Percentiles rank a stretch among this genome's conserved stretches.
Evolutionary conservation across 805 yeast genomes (phyloP).

Genomic region (Pichia heedii): DNA sequence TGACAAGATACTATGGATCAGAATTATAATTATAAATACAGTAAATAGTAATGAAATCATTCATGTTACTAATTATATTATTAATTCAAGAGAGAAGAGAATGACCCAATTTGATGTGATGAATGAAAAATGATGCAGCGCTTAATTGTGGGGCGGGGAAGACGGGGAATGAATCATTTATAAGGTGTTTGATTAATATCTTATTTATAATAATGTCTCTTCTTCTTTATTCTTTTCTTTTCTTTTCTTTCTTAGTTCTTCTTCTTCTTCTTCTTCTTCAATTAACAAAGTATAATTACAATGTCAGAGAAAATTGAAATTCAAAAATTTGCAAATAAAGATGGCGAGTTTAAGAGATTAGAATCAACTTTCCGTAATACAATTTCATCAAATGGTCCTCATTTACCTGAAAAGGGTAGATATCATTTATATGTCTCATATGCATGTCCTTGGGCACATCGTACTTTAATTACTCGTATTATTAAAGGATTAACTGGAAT

Average conservation of each 20-base stretch:
- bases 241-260: too few species aligned
- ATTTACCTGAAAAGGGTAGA: conserved; percentile 69
- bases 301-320: conserved; percentile 28
- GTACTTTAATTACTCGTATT: conserved; percentile 63
- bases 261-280: background rate
- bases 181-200: too few species aligned
- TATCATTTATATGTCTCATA: conserved; percentile 80
- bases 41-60: too few species aligned
- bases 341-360: conserved; percentile 50
- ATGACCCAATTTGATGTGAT: too few species aligned
- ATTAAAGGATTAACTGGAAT: conserved; percentile 64
- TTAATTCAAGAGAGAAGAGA: too few species aligned
- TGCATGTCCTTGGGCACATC: conserved; percentile 97
- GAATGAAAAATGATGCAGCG: too few species aligned
- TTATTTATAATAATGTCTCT: background rate
- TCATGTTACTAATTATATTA: too few species aligned
- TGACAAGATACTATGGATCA: too few species aligned
- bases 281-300: background rate
- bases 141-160: too few species aligned
- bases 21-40: too few species aligned
- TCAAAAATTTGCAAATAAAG: conserved; percentile 39
- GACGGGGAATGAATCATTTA: too few species aligned
- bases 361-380: conserved; percentile 49
- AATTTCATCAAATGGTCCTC: conserved; percentile 48
- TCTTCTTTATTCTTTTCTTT: too few species aligned